Percentiles rank a stretch among this genome's conserved stretches.
Conservation (phyloP, 306 rosid genomes). For the Trichosanthes cucumerina region DNA sequence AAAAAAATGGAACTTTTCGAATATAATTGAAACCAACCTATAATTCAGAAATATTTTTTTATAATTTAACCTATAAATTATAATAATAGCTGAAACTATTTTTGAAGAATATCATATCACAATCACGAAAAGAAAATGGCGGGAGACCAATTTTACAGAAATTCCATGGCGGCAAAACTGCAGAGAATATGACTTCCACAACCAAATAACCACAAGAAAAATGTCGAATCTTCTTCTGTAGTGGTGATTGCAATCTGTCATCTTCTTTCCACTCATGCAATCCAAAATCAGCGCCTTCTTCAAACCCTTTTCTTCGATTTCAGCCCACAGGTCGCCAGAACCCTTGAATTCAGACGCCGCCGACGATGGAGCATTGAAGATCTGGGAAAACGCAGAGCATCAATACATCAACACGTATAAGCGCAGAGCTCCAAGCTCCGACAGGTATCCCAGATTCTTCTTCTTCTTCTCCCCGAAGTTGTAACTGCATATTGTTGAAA, state of each 20-base stretch:
- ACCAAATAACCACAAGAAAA: background rate
- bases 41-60: too few species aligned
- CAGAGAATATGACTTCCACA: background rate
- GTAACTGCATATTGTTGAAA: background rate
- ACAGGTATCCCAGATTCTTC: slow-evolving; percentile 11
- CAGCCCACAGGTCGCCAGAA: slow-evolving; percentile 14
- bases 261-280: slow-evolving; percentile 13
- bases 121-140: background rate
- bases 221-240: background rate
- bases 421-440: slow-evolving; percentile 29
- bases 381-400: slow-evolving; percentile 53
- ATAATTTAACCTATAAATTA: too few species aligned
- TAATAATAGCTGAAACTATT: too few species aligned
- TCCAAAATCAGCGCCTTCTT: slow-evolving; percentile 65
- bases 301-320: slow-evolving; percentile 26
- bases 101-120: too few species aligned
- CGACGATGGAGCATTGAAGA: slow-evolving; percentile 30
- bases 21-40: too few species aligned
- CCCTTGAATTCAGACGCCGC: slow-evolving; percentile 5
- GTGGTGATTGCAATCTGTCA: background rate
- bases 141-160: background rate
- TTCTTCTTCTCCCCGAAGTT: background rate
- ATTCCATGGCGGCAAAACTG: background rate
- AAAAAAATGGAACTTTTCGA: too few species aligned
- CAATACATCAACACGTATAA: slow-evolving; percentile 32